A percentile compares a stretch with the other conserved stretches of the same genome.
phyloP scores from a whole-genome alignment of 2,329 filamentous ascomycete genomes.

The Trichoderma simmonsii region DNA sequence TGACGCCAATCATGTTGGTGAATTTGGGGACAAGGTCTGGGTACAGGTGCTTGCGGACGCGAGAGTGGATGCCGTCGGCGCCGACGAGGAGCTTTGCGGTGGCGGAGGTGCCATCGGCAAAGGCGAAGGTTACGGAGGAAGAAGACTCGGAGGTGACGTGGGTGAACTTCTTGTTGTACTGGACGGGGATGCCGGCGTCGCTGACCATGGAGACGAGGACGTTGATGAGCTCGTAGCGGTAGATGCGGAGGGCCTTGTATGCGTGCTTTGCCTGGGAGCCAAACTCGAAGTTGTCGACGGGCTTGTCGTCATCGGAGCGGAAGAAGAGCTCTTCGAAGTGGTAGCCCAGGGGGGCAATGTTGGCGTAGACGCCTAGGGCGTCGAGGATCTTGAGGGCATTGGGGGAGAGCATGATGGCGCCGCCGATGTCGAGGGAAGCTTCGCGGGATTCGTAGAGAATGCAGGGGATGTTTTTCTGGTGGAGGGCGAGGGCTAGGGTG shows the following conservation, averaged over 20 bases:
- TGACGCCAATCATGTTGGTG: constrained; percentile 44
- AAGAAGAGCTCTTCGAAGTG: constrained; percentile 52
- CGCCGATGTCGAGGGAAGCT: constrained; percentile 46
- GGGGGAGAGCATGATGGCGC: constrained; percentile 58
- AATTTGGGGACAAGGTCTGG: constrained; percentile 49
- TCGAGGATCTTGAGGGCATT: constrained; percentile 56
- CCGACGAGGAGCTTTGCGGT: constrained; percentile 49
- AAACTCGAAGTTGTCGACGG: constrained; percentile 45
- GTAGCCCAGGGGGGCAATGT: constrained; percentile 44
- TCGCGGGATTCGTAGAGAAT: constrained; percentile 51
- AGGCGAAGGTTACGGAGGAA: constrained; percentile 42
- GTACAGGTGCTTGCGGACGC: constrained; percentile 49
- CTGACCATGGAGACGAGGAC: constrained; percentile 42
- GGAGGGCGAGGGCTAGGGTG: constrained; percentile 51
- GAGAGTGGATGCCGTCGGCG: constrained; percentile 59
- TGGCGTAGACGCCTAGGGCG: constrained; percentile 45
- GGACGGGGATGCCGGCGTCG: constrained; percentile 39
- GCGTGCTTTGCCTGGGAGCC: constrained; percentile 47
- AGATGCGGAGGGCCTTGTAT: constrained; percentile 53
- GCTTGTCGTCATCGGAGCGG: constrained; percentile 33
- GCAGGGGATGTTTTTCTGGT: constrained; percentile 47
- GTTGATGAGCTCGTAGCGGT: constrained; percentile 49
- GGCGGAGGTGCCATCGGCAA: constrained; percentile 43
- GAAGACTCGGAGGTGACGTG: constrained; percentile 41
- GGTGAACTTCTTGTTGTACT: constrained; percentile 48